Evolutionary conservation across 129 eudicot genomes (phyloP), one percentile per base, ranked within the genome.

Genomic region (Mikania micrantha): DNA sequence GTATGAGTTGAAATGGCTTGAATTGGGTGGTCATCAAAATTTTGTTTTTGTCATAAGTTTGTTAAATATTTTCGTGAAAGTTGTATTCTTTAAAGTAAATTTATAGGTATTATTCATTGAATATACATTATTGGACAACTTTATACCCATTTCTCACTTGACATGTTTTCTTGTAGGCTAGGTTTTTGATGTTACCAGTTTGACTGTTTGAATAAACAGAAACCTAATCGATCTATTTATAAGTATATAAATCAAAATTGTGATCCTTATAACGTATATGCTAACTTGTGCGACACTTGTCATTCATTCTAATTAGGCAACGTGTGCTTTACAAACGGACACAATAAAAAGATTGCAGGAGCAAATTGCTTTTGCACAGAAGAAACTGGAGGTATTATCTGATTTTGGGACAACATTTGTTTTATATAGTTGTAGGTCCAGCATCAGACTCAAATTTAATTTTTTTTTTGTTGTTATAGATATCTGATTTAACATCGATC

Each of bases 361-460:
- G 59, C 84, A 83, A 29, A 85, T 94, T 49, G 76, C 82, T 70
- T 64, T 76, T 71, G 95, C 99, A 50, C 83, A 83, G 72, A 75
- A 79, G 82, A 87, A 81, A 73, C 64, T 87, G 73, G 81, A 90
- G 97, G 99, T 92, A 56, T 22, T 4, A 21, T 82, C 10, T 36
- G 16, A 12, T 77, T 75, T 66, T 62, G 54, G 68, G 56, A 67
- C 20, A 60, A 50, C 31, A 50, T 67, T 25, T 10, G 40, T 54
- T 54, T 45, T 31, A 52, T 49, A 40, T 40, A 28, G 19, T 72
- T 40, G 27, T 39, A 28, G 58, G 65, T 64, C 38, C 13, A 41
- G 5, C 63, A 67, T 60, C 19, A 40, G 17, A n/a, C 74, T 66
- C 17, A 38, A 38, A 59, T 65, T 2, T 31, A 40, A 53, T 15